Base-by-base conservation (phyloP, 352 stramenopile species). In the Peronospora destructor region DNA sequence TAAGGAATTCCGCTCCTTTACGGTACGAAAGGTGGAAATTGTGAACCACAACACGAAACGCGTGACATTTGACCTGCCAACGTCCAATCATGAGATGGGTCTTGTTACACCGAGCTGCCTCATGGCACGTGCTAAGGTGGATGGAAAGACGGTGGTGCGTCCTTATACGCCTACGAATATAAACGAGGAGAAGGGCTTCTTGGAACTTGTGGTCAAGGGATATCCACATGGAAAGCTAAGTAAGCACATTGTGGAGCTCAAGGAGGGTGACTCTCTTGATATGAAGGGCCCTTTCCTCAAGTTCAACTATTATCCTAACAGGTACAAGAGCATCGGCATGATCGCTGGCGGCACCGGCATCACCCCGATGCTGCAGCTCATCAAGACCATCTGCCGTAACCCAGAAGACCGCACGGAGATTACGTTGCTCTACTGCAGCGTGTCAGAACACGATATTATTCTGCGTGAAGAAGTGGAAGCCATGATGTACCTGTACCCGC, bases 241-340 rank as follows among this genome's bases (percentile, higher is more conserved):
- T 57, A 87, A 87, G 60, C 78, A 96, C 69, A 82, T 97, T 9
- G 70, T 85, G 43, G 49, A 72, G 29, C 72, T 96, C 16, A 77
- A 95, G 47, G 66, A 76, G 17, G 89, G 89, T 6, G 89, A 96
- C 58, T 52, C 61, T 40, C 68, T 97, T 8, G 82, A 95, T 50
- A 90, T 97, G 73, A 96, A 95, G 63, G 89, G 89, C 0, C 89
- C 87, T 5, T 88, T 94, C 39, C 14, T 59, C 28, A 96, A 96
- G 68, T 82, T 96, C 44, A 60, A 57, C 21, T 95, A 96, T 74
- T 68, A 60, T 58, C 55, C 86, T 41, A 96, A 96, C 71, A 65
- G 67, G 62, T 92, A 92, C 65, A 95, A 94, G 63, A 72, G 87
- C 53, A 82, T 97, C 42, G 85, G 84, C 4, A 64, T 96, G 47